A percentile compares a stretch with the other conserved stretches of the same genome.
Conservation (phyloP, 108 stramenopile genomes). For the Nitzschia palea region DNA sequence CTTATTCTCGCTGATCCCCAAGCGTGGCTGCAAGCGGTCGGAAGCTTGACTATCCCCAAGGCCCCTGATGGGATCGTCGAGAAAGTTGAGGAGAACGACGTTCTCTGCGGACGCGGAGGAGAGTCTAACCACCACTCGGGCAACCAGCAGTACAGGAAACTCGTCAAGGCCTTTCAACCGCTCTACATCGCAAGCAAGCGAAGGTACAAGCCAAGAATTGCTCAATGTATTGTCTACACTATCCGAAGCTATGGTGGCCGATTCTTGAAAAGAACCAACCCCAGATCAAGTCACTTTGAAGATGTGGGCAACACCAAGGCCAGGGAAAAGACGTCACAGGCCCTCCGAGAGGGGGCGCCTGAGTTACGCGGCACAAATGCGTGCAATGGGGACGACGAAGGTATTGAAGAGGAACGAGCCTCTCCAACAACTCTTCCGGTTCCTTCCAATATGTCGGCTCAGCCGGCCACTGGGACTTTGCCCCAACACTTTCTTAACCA, state of each 20-base stretch:
- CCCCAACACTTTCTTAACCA: background rate
- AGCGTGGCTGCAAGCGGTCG: slow-evolving; percentile 23
- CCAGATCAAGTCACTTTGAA: slow-evolving; percentile 1
- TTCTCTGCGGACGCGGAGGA: slow-evolving; percentile 77
- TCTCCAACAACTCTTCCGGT: too few relatives aligned
- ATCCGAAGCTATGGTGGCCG: slow-evolving; percentile 64
- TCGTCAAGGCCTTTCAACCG: slow-evolving; percentile 57
- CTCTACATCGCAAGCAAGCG: slow-evolving; percentile 51
- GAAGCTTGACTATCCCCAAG: background rate
- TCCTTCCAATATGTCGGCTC: too few relatives aligned
- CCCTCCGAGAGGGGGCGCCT: slow-evolving; percentile 75
- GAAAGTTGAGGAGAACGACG: slow-evolving; percentile 47
- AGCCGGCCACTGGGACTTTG: background rate
- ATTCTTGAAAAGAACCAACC: slow-evolving; percentile 57
- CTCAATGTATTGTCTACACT: slow-evolving; percentile 65
- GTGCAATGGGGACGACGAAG: background rate
- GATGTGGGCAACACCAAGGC: slow-evolving; percentile 66
- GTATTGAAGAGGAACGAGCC: too few relatives aligned
- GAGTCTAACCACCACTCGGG: slow-evolving; percentile 83
- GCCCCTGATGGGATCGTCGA: slow-evolving; percentile 1
- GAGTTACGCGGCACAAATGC: slow-evolving; percentile 37
- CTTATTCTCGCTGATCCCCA: slow-evolving; percentile 29
- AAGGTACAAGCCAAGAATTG: slow-evolving; percentile 70
- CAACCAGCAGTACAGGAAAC: slow-evolving; percentile 66
- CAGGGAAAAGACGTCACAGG: slow-evolving; percentile 75